These are phyloP conservation scores for Trichoderma sp. DNA, from an alignment of 2,329 filamentous ascomycete species.

Conservation along the genomic window DNA sequence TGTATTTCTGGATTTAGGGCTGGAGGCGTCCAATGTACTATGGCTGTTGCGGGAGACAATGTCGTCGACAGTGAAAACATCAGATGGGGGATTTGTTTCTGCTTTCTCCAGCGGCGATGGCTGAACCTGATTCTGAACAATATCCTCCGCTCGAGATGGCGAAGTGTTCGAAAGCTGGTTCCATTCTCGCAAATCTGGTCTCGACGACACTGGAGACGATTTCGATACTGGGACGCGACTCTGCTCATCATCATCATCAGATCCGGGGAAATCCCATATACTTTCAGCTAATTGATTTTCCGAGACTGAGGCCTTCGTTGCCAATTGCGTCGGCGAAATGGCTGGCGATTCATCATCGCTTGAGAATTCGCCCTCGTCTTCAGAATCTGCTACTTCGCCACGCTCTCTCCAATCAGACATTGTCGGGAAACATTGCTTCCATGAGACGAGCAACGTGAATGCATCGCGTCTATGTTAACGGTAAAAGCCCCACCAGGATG, in stretches of 20 bases:
- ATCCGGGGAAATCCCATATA: constrained; percentile 33
- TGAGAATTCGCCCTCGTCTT: constrained; percentile 52
- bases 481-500: constrained; percentile 6
- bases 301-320: neutral
- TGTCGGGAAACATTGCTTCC: constrained; percentile 26
- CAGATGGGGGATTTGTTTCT: constrained; percentile 40
- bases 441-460: neutral
- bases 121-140: neutral
- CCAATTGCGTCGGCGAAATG: neutral
- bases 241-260: constrained; percentile 37
- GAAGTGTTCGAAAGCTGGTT: neutral
- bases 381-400: constrained; percentile 57
- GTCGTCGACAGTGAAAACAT: constrained; percentile 27
- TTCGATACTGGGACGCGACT: constrained; percentile 21
- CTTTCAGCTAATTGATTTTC: neutral
- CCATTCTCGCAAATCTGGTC: neutral
- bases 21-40: neutral
- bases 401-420: constrained; percentile 56
- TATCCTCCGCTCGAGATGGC: neutral
- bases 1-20: neutral
- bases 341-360: constrained; percentile 36
- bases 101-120: constrained; percentile 5
- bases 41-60: constrained; percentile 2
- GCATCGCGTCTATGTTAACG: neutral
- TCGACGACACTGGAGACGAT: neutral